phyloP scores from a whole-genome alignment of 345 rosid species.

The Citrus medica region DNA sequence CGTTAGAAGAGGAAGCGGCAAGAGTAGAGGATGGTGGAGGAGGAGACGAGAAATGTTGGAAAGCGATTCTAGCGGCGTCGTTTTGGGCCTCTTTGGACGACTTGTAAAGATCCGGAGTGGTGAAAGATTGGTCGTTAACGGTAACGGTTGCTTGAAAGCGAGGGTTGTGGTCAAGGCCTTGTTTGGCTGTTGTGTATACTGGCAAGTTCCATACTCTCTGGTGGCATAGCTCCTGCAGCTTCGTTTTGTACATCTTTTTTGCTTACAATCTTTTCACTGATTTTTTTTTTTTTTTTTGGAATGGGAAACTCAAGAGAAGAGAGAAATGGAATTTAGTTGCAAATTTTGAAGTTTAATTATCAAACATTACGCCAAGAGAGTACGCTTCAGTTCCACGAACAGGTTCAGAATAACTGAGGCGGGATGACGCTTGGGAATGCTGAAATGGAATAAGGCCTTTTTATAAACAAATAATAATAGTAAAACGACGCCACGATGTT shows the following conservation, averaged over 20 bases:
- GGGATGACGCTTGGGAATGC: too few species aligned
- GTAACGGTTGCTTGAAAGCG: slow-evolving; percentile 33
- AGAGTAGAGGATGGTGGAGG: not conserved
- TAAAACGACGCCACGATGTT: too few species aligned
- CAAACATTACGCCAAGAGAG: too few species aligned
- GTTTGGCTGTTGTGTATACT: slow-evolving; percentile 14
- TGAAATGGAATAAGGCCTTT: too few species aligned
- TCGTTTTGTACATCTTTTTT: slow-evolving; percentile 30
- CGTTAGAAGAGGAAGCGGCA: not conserved
- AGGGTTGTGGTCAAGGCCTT: slow-evolving; percentile 40
- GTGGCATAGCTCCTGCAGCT: slow-evolving; percentile 42
- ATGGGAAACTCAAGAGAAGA: too few species aligned
- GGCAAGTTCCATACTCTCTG: slow-evolving; percentile 28
- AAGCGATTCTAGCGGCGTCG: slow-evolving; percentile 40
- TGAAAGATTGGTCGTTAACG: slow-evolving; percentile 27
- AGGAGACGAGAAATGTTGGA: slow-evolving; percentile 19
- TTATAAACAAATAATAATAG: too few species aligned
- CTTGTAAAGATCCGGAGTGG: not conserved
- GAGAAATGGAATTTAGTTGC: too few species aligned
- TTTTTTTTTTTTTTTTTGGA: too few species aligned
- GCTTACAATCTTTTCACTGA: too few species aligned
- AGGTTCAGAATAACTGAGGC: too few species aligned
- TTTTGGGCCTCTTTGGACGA: slow-evolving; percentile 46
- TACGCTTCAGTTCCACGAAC: too few species aligned
- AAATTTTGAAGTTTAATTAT: too few species aligned